phyloP scores from a whole-genome alignment of 345 rosid genomes.

The Diplotaxis tenuifolia region DNA sequence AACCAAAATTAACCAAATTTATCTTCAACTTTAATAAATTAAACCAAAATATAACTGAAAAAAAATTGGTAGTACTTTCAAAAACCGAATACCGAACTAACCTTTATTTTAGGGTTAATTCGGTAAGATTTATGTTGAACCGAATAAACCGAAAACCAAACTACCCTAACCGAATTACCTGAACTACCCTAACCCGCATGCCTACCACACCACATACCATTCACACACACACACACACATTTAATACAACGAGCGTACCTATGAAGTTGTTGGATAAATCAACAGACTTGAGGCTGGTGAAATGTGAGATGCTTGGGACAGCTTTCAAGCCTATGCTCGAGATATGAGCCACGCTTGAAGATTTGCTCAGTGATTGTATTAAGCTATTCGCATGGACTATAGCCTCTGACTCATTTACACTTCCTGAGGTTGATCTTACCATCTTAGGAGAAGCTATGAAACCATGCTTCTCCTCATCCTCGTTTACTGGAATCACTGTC shows the following conservation, averaged over 20 bases:
- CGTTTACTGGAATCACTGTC: constrained; percentile 29
- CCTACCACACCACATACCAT: too few relatives aligned
- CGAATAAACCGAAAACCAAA: too few relatives aligned
- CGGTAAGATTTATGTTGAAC: too few relatives aligned
- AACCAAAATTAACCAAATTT: too few relatives aligned
- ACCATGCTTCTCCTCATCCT: constrained; percentile 36
- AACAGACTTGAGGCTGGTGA: constrained; percentile 73
- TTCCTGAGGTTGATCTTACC: constrained; percentile 41
- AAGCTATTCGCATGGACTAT: constrained; percentile 62
- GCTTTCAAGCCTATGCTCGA: constrained; percentile 77
- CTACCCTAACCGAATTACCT: neutral
- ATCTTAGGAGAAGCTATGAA: constrained; percentile 56
- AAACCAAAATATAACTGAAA: too few relatives aligned
- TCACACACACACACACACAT: too few relatives aligned
- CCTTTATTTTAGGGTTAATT: too few relatives aligned
- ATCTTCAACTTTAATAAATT: too few relatives aligned
- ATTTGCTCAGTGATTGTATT: constrained; percentile 76
- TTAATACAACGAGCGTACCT: constrained; percentile 43
- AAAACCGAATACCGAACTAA: too few relatives aligned
- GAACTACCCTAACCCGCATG: neutral
- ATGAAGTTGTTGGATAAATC: constrained; percentile 78
- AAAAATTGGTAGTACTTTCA: too few relatives aligned
- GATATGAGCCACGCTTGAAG: constrained; percentile 82
- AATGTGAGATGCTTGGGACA: constrained; percentile 64
- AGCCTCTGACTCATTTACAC: constrained; percentile 52